phyloP scores from a whole-genome alignment of 139 green algal species.

The Micractinium conductrix region DNA sequence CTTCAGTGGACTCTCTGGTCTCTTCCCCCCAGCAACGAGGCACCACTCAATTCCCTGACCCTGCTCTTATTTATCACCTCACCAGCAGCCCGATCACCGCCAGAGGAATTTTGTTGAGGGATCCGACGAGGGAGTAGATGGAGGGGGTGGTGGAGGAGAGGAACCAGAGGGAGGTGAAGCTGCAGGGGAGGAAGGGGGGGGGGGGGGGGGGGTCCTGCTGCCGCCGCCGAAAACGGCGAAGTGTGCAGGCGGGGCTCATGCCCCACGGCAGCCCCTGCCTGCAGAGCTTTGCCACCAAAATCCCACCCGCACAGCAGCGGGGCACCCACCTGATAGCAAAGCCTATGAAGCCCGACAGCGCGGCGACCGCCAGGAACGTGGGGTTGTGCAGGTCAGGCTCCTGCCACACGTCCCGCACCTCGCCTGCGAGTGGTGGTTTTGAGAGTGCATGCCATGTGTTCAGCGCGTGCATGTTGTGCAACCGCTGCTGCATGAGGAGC shows the following conservation, averaged over 20 bases:
- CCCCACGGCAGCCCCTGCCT: background rate
- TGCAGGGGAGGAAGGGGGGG: constrained; percentile 10
- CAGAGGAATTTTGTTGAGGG: constrained; percentile 76
- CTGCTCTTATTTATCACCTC: no score
- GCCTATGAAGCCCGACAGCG: constrained; percentile 13
- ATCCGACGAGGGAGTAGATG: constrained; percentile 89
- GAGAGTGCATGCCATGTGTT: no score
- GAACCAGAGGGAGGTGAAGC: constrained; percentile 92
- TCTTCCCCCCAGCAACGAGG: no score
- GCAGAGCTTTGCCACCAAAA: no score
- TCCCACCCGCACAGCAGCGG: background rate
- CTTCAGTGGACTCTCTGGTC: no score
- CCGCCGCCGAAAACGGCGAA: no score
- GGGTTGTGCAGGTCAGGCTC: constrained; percentile 63
- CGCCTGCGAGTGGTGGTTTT: no score
- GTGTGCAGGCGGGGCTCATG: background rate
- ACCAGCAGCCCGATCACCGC: constrained; percentile 86
- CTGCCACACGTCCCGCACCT: constrained; percentile 51
- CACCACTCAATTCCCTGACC: no score
- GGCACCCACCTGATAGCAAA: constrained; percentile 29
- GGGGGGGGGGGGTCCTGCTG: background rate
- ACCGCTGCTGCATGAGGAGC: no score
- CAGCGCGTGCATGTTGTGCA: no score
- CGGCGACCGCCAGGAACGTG: constrained; percentile 55
- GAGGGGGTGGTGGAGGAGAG: constrained; percentile 92